Base-by-base conservation (phyloP, 108 stramenopile species). In the Mayamaea pseudoterrestris region DNA sequence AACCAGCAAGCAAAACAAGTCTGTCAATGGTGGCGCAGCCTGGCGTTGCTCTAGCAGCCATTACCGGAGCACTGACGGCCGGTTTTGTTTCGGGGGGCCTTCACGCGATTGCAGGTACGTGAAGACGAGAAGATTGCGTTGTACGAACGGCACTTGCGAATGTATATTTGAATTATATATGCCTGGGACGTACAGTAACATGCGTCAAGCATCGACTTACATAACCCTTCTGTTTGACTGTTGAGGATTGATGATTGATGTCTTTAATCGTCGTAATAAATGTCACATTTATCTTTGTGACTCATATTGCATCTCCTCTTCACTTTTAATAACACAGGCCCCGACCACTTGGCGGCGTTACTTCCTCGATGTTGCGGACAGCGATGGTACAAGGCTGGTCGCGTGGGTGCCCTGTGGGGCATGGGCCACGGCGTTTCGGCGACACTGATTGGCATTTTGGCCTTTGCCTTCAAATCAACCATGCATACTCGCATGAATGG, bases 371-470 rank as follows among this genome's bases (percentile, higher is more conserved):
- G 82, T 55, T 75, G 85, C 49, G 93, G 93, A 45, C 73, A 93
- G 54, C 62, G 72, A 37, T 93, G 90, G 88, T 79, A 84, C 57
- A 57, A 64, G 14, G 91, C 92, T 32, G 71, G 75, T 30, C 61
- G 83, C n/a, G 77, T 93, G 28, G 96, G 96, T 35, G 84, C 90
- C 5, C 56, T 93, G 0, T 97, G 96, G 96, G 94, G 96, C 8
- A 59, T 95, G 47, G 96, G 96, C 5, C 96, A 97, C 54, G 96
- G 96, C n/a, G 48, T 94, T 29, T 77, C 82, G 18, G 94, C 90
- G 14, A 88, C 80, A 2, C 30, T 88, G 14, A 41, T 97, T 11
- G 94, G 96, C 3, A 41, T 86, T 37, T 47, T 60, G 45, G 93
- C 90, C 14, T 97, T 72, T 58, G 61, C 67, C 24, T 56, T 97